Conservation (phyloP, 768 basidiomycete species). For the Cubamyces lactineus region DNA sequence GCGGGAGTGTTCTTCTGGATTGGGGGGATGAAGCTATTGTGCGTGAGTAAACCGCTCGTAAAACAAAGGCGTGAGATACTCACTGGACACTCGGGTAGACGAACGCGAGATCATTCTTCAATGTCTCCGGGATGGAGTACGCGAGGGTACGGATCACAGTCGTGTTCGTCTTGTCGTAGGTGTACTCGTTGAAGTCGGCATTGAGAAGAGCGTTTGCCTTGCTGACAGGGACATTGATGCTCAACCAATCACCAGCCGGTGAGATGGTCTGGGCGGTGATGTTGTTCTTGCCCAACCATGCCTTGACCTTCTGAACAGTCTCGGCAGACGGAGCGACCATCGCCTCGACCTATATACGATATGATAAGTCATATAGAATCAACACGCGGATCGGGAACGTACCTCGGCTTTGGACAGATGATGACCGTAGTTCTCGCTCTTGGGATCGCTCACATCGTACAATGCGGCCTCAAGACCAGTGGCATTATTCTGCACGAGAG, state of each 20-base stretch:
- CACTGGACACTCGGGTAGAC: slow-evolving; percentile 36
- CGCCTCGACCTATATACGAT: slow-evolving; percentile 30
- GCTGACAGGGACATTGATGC: slow-evolving; percentile 30
- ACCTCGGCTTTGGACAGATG: slow-evolving; percentile 28
- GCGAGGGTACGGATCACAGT: slow-evolving; percentile 38
- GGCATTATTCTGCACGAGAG: slow-evolving; percentile 41
- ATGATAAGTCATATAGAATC: background rate
- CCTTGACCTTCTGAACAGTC: slow-evolving; percentile 31
- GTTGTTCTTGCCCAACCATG: slow-evolving; percentile 32
- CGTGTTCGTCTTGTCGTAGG: slow-evolving; percentile 33
- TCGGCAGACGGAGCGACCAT: slow-evolving; percentile 30
- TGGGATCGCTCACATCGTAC: slow-evolving; percentile 43
- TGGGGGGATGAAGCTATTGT: slow-evolving; percentile 15
- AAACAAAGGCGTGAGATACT: background rate
- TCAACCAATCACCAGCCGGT: slow-evolving; percentile 35
- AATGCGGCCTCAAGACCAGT: slow-evolving; percentile 41
- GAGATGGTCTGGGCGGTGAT: slow-evolving; percentile 30
- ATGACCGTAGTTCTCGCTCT: slow-evolving; percentile 39
- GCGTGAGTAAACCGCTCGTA: background rate
- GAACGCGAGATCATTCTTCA: slow-evolving; percentile 35
- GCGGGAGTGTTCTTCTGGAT: background rate
- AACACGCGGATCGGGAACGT: slow-evolving; percentile 23
- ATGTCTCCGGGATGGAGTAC: slow-evolving; percentile 40
- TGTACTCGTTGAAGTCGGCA: slow-evolving; percentile 35
- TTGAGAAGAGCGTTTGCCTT: slow-evolving; percentile 33